Evolutionary conservation across 805 yeast genomes (phyloP), one percentile per base, ranked within the genome.

Genomic region (Kuraishia piskuri): DNA sequence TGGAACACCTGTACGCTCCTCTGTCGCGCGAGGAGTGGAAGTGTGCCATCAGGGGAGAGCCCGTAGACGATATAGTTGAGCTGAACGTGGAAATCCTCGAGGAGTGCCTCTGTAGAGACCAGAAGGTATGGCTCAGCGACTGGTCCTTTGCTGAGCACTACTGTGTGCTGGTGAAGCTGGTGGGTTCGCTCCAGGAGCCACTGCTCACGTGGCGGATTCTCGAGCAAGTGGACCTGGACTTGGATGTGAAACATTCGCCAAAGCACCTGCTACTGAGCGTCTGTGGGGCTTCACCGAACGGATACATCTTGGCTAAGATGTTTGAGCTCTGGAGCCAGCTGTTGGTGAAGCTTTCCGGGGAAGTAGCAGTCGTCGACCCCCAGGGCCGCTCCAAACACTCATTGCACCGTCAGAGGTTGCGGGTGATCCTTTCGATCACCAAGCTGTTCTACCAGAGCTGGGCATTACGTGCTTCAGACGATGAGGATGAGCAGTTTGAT

Each of bases 111-210:
- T 68, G 67, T 49, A 63, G 83, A 44, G 73, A 76, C 58, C 85
- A 79, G 63, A 51, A 69, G 17, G 57, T 80, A 17, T 73, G 75
- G 70, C 69, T 80, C 25, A 77, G 78, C 46, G 84, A 80, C 64
- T 80, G 80, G 76, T 77, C 80, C 53, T 68, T 80, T 49, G 57
- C 66, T 3, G 74, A 69, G 50, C 71, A 68, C 53, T 69, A 63
- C 50, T 58, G 67, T 56, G 60, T 68, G 1, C 31, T 69, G 49
- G 53, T 61, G 26, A 63, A 60, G 49, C 66, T 69, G 37, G 51
- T 66, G 2, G 14, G 12, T 22, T 49, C 7, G 2, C 14, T 31
- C n/a, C 9, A n/a, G 9, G 40, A 31, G 40, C 40, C 40, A 31
- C 40, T 31, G 40, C 40, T 31, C 4, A 7, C 40, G 8, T 31